Evolutionary conservation across 139 green algal species (phyloP).

Genomic region (Choricystis sp.): DNA sequence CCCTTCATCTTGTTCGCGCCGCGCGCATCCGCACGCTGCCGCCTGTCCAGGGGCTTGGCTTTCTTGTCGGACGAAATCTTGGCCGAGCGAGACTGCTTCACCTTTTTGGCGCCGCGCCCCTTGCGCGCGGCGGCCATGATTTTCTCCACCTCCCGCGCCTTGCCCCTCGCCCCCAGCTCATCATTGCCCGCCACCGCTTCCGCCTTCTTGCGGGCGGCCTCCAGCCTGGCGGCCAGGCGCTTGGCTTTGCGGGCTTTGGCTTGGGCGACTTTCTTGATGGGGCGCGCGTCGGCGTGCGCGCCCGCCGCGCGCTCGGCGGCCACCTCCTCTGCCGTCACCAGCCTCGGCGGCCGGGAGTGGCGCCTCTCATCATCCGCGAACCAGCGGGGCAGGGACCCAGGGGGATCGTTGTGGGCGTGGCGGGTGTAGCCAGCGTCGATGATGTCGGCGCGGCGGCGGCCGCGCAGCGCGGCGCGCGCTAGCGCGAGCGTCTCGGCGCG

Average conservation of each 20-base stretch:
- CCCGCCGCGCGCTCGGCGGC: slow-evolving; percentile 52
- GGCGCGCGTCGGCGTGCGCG: slow-evolving; percentile 56
- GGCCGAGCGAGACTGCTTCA: slow-evolving; percentile 2
- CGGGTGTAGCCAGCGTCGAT: slow-evolving; percentile 91
- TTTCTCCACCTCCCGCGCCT: slow-evolving; percentile 58
- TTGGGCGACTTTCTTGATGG: slow-evolving; percentile 94
- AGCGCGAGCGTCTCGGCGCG: slow-evolving; percentile 60
- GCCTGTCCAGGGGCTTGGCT: slow-evolving; percentile 29
- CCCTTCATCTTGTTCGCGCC: slow-evolving; percentile 15
- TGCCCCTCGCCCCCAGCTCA: slow-evolving; percentile 40
- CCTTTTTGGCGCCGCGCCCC: slow-evolving; percentile 10
- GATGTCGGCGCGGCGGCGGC: slow-evolving; percentile 59
- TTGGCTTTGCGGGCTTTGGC: slow-evolving; percentile 79
- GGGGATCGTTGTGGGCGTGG: slow-evolving; percentile 56
- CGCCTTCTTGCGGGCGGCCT: slow-evolving; percentile 41
- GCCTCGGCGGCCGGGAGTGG: slow-evolving; percentile 16
- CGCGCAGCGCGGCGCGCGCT: slow-evolving; percentile 63
- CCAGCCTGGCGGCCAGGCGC: slow-evolving; percentile 35
- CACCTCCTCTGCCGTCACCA: slow-evolving; percentile 44
- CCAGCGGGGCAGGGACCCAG: slow-evolving; percentile 55
- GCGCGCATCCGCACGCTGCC: slow-evolving; percentile 44
- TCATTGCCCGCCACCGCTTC: slow-evolving; percentile 41
- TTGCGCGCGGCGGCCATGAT: slow-evolving; percentile 28
- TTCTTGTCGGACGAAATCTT: slow-evolving; percentile 11
- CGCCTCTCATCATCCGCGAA: slow-evolving; percentile 76